These are phyloP conservation scores for Fraxinus greggii DNA, from an alignment of 305 asterid genomes.

Conservation along the genomic window DNA sequence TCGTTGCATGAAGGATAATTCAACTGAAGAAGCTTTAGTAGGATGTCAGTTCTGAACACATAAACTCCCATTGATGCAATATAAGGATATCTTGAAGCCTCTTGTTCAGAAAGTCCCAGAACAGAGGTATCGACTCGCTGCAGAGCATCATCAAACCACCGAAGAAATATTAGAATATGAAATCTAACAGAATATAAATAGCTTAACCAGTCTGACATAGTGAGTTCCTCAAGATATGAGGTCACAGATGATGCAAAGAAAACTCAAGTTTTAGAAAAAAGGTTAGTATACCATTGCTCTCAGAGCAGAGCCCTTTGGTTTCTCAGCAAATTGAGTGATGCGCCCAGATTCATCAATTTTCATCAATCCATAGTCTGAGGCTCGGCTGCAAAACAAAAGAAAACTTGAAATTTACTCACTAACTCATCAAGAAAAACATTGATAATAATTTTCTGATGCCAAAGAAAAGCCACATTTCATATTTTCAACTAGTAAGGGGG, in stretches of 20 bases:
- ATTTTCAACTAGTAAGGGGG: background rate
- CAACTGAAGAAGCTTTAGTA: slow-evolving; percentile 57
- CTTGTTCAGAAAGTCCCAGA: slow-evolving; percentile 69
- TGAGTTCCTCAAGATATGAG: background rate
- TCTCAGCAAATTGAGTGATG: slow-evolving; percentile 76
- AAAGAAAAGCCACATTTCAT: background rate
- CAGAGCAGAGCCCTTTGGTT: slow-evolving; percentile 77
- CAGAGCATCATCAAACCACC: slow-evolving; percentile 17
- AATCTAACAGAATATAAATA: background rate
- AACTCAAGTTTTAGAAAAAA: background rate
- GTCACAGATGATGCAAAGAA: background rate
- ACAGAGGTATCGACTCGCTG: slow-evolving; percentile 89
- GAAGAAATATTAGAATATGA: slow-evolving; percentile 8
- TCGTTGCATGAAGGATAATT: slow-evolving; percentile 81
- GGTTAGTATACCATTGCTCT: slow-evolving; percentile 59
- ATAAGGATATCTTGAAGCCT: slow-evolving; percentile 60
- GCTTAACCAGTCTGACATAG: background rate
- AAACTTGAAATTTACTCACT: slow-evolving; percentile 10
- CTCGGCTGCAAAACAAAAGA: slow-evolving; percentile 61
- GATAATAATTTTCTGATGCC: background rate
- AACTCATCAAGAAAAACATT: background rate
- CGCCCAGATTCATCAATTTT: slow-evolving; percentile 73
- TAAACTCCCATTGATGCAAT: slow-evolving; percentile 98
- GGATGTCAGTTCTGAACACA: slow-evolving; percentile 74
- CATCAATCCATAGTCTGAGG: slow-evolving; percentile 91